Evolutionary conservation across 495 filamentous ascomycete genomes (phyloP), one percentile per base, ranked within the genome.

Genomic region (Trichoderma asperelloides): DNA sequence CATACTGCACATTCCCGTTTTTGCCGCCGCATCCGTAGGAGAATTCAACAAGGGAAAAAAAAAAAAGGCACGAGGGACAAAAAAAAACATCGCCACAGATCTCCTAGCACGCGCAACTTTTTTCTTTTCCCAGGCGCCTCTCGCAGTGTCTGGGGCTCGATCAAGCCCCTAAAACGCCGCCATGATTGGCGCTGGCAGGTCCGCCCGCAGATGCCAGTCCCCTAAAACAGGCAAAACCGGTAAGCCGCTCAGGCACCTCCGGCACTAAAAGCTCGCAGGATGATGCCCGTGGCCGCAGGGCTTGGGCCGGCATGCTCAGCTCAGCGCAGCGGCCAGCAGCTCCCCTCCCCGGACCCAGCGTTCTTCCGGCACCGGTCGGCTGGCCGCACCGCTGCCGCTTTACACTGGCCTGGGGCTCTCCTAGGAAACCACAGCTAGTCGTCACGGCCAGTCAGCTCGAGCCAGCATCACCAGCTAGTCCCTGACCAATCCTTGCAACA

Each of bases 381-480:
- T 9, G 27, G 8, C 23, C 55, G 8, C 27, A 12, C n/a, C 27
- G 12, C 55, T 60, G 23, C 15, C 11, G 8, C 2, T 2, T 2
- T 7, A 25, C 55, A n/a, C n/a, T n/a, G 15, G 23, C 25, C 27
- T 11, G 55, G 16, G 12, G 15, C 2, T n/a, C 55, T 60, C 55
- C 55, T 60, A 60, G 55, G 55, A 60, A 60, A 60, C 55, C 23
- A 8, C 23, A 60, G 55, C 55, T 60, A 60, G 13, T 60, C 55
- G 55, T 60, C 55, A 60, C 25, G 9, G 5, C n/a, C 43, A 47
- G 43, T 55, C 15, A 49, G 13, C 45, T 37, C 33, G 12, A 27
- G 23, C 57, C 30, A 30, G 13, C 60, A 63, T 51, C 47, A 25
- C 47, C 16, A 51, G 18, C 47, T 21, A 51, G 47, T n/a, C 47